Conservation (phyloP, 2,329 filamentous ascomycete genomes). For the Emergomyces pasteurianus region DNA sequence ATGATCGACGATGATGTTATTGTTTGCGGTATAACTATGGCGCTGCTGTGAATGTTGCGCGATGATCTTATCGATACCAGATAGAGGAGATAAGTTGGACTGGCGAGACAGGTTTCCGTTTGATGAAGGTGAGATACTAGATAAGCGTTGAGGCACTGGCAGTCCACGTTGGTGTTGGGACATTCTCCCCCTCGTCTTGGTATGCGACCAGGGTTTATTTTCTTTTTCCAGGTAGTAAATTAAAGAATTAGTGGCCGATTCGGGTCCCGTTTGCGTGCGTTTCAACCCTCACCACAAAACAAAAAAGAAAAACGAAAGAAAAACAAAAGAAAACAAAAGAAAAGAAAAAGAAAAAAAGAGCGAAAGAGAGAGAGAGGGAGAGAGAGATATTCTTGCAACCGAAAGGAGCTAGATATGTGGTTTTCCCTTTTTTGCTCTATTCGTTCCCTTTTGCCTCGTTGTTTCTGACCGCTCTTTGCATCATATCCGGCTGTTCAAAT, state of each 20-base stretch:
- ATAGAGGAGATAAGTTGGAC: neutral
- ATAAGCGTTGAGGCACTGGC: conserved; percentile 2
- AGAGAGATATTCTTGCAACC: neutral
- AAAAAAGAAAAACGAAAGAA: neutral
- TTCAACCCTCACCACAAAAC: neutral
- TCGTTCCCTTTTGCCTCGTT: neutral
- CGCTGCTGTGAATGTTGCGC: neutral
- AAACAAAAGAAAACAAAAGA: neutral
- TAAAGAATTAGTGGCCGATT: neutral
- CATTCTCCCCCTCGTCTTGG: neutral
- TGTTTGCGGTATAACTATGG: neutral
- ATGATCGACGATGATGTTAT: neutral
- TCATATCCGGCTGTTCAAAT: neutral
- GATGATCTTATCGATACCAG: neutral
- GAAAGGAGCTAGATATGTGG: neutral
- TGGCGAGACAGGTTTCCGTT: neutral
- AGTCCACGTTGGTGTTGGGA: neutral
- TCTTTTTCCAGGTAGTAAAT: neutral
- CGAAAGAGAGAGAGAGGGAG: neutral
- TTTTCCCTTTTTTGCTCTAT: neutral
- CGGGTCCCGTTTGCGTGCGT: neutral
- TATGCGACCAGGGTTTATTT: neutral
- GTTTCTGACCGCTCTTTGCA: neutral
- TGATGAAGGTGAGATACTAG: conserved; percentile 1
- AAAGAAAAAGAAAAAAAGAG: neutral